phyloP scores from a whole-genome alignment of 1,139 yeast genomes.

The Lodderomyces metapsilosis region DNA sequence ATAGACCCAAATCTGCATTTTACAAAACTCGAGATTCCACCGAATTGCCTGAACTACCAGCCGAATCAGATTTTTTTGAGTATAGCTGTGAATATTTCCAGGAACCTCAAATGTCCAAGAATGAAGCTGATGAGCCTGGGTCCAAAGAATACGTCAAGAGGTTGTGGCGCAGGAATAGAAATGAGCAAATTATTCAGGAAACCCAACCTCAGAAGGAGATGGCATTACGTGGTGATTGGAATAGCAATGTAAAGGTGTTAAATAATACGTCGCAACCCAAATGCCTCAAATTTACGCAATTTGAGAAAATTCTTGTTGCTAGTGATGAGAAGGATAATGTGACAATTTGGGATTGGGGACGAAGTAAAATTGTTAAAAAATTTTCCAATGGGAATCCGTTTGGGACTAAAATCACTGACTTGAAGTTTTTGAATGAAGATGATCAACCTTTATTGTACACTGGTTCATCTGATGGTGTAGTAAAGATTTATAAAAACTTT shows the following conservation, averaged over 20 bases:
- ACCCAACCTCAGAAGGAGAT: constrained; percentile 88
- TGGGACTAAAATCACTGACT: constrained; percentile 85
- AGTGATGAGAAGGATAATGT: constrained; percentile 85
- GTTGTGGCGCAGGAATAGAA: constrained; percentile 87
- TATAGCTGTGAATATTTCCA: constrained; percentile 92
- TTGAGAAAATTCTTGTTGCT: constrained; percentile 79
- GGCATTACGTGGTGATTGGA: constrained; percentile 88
- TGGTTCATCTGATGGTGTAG: constrained; percentile 92
- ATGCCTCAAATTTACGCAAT: constrained; percentile 78
- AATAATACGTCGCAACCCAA: constrained; percentile 82
- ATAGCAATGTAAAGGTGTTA: constrained; percentile 55
- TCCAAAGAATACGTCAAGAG: constrained; percentile 81
- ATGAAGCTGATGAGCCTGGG: constrained; percentile 91
- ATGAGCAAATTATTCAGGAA: constrained; percentile 79
- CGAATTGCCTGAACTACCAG: constrained; percentile 52
- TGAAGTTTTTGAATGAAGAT: constrained; percentile 87
- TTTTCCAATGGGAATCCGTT: constrained; percentile 85
- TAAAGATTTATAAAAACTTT: constrained; percentile 79
- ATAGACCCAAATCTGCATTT: constrained; percentile 52
- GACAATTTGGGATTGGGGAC: constrained; percentile 88
- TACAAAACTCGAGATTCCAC: constrained; percentile 40
- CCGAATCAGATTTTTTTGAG: constrained; percentile 76
- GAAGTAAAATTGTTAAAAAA: constrained; percentile 53
- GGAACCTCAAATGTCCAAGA: constrained; percentile 90
- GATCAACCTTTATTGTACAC: constrained; percentile 81